A percentile compares a stretch with the other conserved stretches of the same genome.
These are phyloP conservation scores for Limnanthes douglasii DNA, from an alignment of 345 rosid genomes.

Conservation along the genomic window DNA sequence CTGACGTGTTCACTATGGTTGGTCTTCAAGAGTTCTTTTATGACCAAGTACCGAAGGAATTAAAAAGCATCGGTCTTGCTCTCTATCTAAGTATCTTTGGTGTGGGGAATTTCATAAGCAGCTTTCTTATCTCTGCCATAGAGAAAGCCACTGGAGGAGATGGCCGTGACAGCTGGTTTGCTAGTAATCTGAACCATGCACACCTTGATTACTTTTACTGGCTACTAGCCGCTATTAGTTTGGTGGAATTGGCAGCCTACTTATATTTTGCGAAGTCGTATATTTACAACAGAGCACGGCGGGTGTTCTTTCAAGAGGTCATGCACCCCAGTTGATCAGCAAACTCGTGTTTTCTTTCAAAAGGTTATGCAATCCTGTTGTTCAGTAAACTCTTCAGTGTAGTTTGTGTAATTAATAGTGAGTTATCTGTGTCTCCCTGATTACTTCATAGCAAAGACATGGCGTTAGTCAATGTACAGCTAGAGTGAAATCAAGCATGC, in stretches of 20 bases:
- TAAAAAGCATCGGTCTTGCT: constrained; percentile 47
- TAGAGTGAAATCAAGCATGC: no score
- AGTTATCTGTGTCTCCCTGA: no score
- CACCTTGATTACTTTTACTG: constrained; percentile 53
- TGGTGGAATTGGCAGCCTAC: constrained; percentile 19
- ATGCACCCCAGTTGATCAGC: no score
- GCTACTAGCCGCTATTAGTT: constrained; percentile 33
- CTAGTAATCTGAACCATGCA: constrained; percentile 33
- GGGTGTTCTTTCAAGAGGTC: no score
- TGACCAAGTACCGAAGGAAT: constrained; percentile 38
- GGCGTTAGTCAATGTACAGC: no score
- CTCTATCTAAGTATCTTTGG: constrained; percentile 50
- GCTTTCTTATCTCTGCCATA: constrained; percentile 33
- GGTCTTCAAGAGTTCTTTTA: constrained; percentile 66
- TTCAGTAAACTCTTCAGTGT: no score
- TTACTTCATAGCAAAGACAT: no score
- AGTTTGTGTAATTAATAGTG: no score
- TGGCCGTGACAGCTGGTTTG: constrained; percentile 35
- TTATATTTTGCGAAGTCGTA: constrained; percentile 26
- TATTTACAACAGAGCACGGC: constrained; percentile 23
- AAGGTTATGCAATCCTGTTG: no score
- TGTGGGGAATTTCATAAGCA: constrained; percentile 42
- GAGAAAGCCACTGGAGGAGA: constrained; percentile 27
- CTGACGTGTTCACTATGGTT: constrained; percentile 44
- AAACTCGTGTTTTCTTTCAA: no score